Evolutionary conservation across 305 asterid species (phyloP).

Genomic region (Fraxinus sp.): DNA sequence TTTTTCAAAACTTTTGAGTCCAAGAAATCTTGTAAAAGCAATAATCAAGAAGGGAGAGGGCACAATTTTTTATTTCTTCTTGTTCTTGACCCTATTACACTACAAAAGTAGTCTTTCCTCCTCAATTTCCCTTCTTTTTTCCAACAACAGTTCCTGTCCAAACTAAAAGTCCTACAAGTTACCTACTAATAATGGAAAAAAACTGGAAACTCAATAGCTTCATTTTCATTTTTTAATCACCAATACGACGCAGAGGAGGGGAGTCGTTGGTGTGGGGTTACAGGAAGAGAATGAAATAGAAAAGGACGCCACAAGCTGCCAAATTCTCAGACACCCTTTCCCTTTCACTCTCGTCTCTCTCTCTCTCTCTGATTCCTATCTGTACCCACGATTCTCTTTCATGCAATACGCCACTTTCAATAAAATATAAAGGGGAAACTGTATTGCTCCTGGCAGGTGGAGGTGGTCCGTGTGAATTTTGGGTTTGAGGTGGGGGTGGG

Average conservation of each 20-base stretch:
- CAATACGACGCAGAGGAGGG: background rate
- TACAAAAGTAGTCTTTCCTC: background rate
- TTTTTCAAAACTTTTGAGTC: background rate
- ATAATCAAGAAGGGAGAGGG: background rate
- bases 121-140: background rate
- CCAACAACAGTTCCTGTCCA: background rate
- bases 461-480: no score
- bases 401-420: constrained; percentile 13
- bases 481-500: no score
- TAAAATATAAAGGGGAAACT: background rate
- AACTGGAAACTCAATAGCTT: background rate
- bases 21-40: background rate
- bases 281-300: constrained; percentile 27
- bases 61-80: background rate
- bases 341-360: constrained; percentile 1
- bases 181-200: background rate
- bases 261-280: background rate
- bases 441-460: no score
- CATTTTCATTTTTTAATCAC: background rate
- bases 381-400: constrained; percentile 10
- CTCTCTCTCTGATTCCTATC: background rate
- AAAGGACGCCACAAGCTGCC: constrained; percentile 37
- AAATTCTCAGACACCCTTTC: constrained; percentile 25
- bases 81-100: background rate
- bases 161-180: background rate